phyloP scores from a whole-genome alignment of 495 filamentous ascomycete genomes.

The Pyrenopolyporus hunteri region DNA sequence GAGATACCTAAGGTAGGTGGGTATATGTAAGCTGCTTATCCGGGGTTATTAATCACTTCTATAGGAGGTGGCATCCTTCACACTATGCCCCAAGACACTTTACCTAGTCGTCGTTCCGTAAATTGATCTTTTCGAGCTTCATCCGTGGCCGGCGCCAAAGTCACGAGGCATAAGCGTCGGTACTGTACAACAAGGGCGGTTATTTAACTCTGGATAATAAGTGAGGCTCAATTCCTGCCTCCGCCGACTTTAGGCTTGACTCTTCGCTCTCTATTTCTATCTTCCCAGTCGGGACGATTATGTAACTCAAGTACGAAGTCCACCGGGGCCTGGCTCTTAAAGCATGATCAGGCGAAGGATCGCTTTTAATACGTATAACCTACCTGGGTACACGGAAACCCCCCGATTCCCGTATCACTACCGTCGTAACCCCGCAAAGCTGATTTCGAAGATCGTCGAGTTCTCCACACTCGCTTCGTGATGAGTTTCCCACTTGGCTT shows the following conservation, averaged over 20 bases:
- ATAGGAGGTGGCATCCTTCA: conserved; percentile 1
- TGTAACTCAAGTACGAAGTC: conserved; percentile 10
- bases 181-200: conserved; percentile 13
- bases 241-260: conserved; percentile 33
- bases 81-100: background rate
- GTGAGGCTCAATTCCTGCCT: conserved; percentile 31
- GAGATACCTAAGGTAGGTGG: too few relatives aligned
- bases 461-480: conserved; percentile 30
- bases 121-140: background rate
- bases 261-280: conserved; percentile 9
- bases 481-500: conserved; percentile 12
- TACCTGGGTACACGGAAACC: conserved; percentile 28
- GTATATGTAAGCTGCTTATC: too few relatives aligned
- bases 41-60: conserved; percentile 9
- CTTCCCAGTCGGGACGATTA: conserved; percentile 24
- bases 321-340: background rate
- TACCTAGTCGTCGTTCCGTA: background rate
- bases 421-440: conserved; percentile 32
- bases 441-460: conserved; percentile 24
- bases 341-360: conserved; percentile 19
- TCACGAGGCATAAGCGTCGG: conserved; percentile 5
- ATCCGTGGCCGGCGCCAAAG: background rate
- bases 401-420: background rate
- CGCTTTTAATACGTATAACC: conserved; percentile 32
- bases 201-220: conserved; percentile 38